Conservation (phyloP, 2,329 filamentous ascomycete species). For the Coniochaeta ligniaria region DNA sequence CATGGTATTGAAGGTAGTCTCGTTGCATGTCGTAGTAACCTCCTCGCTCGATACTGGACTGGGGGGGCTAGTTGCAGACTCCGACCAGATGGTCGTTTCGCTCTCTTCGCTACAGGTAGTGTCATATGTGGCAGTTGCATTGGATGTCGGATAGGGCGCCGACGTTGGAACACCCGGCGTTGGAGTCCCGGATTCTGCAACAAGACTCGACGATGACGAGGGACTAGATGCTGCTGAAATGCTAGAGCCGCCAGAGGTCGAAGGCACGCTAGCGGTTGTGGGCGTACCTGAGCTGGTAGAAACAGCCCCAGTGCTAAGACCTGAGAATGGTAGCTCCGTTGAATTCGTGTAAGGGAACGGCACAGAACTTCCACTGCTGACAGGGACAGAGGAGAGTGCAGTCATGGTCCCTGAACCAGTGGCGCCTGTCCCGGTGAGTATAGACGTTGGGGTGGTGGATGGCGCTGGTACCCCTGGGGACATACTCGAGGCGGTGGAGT, state of each 20-base stretch:
- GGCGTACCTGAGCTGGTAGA: not conserved
- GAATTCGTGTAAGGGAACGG: not conserved
- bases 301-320: not conserved
- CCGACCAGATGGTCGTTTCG: not conserved
- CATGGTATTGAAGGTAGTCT: conserved; percentile 7
- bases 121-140: not conserved
- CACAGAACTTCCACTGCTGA: not conserved
- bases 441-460: not conserved
- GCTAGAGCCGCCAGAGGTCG: not conserved
- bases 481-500: not conserved
- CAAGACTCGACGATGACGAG: not conserved
- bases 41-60: conserved; percentile 1
- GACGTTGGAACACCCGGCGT: not conserved
- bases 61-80: not conserved
- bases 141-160: not conserved
- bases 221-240: not conserved
- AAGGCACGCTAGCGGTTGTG: not conserved
- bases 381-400: not conserved
- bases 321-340: not conserved
- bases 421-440: not conserved
- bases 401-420: not conserved
- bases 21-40: conserved; percentile 9
- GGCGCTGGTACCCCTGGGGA: not conserved
- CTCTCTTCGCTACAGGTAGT: not conserved
- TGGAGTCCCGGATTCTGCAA: not conserved